Conservation (phyloP, 768 basidiomycete genomes). For the Pisolithus orientalis region DNA sequence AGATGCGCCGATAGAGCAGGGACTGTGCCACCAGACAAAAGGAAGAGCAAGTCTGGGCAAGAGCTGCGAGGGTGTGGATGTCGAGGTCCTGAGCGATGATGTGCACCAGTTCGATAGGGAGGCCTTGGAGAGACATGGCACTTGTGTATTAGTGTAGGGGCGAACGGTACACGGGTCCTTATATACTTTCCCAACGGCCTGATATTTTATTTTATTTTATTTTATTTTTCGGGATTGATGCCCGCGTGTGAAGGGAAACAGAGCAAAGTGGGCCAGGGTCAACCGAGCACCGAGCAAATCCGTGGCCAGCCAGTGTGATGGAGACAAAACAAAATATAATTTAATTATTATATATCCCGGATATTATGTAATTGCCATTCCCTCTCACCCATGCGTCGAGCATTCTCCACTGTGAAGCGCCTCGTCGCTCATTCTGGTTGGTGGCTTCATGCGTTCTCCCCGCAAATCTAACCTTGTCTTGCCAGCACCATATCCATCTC, state of each 20-base stretch:
- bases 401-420: not conserved
- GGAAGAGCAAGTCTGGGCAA: slow-evolving; percentile 38
- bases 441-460: not conserved
- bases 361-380: slow-evolving; percentile 1
- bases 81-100: slow-evolving; percentile 36
- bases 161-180: slow-evolving; percentile 3
- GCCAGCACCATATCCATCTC: slow-evolving; percentile 49
- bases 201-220: slow-evolving; percentile 1
- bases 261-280: slow-evolving; percentile 1
- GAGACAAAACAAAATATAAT: not conserved
- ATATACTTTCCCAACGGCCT: slow-evolving; percentile 4
- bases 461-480: slow-evolving; percentile 2
- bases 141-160: slow-evolving; percentile 2
- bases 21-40: slow-evolving; percentile 50
- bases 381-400: not conserved
- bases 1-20: slow-evolving; percentile 56
- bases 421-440: slow-evolving; percentile 7
- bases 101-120: slow-evolving; percentile 63
- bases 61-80: slow-evolving; percentile 36
- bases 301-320: slow-evolving; percentile 2
- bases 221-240: slow-evolving; percentile 25
- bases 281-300: slow-evolving; percentile 14
- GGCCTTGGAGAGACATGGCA: slow-evolving; percentile 38
- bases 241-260: slow-evolving; percentile 29
- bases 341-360: not conserved